Evolutionary conservation across 1,139 yeast genomes (phyloP), one percentile per base, ranked within the genome.

Genomic region (Hyphopichia wangnamkhiaoensis): DNA sequence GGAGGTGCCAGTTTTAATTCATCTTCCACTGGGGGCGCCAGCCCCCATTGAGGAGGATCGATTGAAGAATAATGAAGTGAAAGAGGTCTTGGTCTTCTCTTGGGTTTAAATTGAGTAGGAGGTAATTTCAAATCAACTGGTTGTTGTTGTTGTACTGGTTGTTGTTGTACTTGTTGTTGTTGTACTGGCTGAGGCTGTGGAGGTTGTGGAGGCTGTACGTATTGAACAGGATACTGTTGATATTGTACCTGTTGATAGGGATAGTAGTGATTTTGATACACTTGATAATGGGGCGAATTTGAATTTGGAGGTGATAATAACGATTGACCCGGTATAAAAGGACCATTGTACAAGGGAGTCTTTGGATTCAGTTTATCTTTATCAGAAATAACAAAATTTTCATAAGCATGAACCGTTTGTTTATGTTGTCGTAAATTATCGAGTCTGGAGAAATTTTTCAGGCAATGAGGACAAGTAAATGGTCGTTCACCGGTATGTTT

Each of bases 401-500:
- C 90, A 59, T 81, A 82, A 24, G 94, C 90, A 59, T 90, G 97
- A 12, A 90, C 97, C 0, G 96, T 87, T 56, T 89, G 95, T 47
- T 85, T 84, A 62, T 91, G 97, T 63, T 91, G 98, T 42, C 96
- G 77, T 46, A 91, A 71, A 58, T 91, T 91, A 62, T 91, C 98
- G 47, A 89, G 68, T 35, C 97, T 73, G 21, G 93, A 82, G 57
- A 91, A 91, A 55, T 82, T 79, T 53, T 90, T 82, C 33, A 81
- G 73, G 61, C 98, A 91, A 53, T 74, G 79, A 37, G 86, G 86
- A 61, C 98, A 91, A 40, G 88, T 81, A 59, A 89, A 91, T 1
- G 98, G 98, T 41, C 96, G 73, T 61, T 91, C 98, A 33, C 97
- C 98, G 1, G 97, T 90, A 59, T 90, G 98, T 56, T 90, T 91